A percentile compares a stretch with the other conserved stretches of the same genome.
Evolutionary conservation across 2,329 filamentous ascomycete species (phyloP).

Genomic region (Fusarium sp.): DNA sequence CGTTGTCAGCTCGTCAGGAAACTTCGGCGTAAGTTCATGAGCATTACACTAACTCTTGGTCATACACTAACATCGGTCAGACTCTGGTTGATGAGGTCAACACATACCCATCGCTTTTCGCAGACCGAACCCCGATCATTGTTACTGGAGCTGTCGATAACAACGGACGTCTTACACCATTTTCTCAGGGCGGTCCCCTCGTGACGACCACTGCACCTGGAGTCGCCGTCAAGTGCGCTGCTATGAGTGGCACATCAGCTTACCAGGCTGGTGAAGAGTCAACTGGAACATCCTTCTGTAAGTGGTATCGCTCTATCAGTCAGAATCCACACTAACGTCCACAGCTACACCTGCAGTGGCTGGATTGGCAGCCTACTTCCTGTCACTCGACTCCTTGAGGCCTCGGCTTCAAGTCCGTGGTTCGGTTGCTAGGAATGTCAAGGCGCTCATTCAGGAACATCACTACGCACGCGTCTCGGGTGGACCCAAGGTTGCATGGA

Average conservation of each 20-base stretch:
- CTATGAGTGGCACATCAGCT: neutral
- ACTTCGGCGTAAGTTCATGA: neutral
- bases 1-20: neutral
- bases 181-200: neutral
- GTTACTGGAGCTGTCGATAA: neutral
- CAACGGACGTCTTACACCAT: neutral
- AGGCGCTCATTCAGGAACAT: neutral
- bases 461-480: neutral
- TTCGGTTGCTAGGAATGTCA: neutral
- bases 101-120: neutral
- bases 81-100: neutral
- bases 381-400: neutral
- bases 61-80: neutral
- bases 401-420: neutral
- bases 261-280: neutral
- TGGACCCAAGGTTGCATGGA: neutral
- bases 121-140: neutral
- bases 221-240: neutral
- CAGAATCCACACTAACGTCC: fast-evolving
- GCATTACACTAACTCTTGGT: fast-evolving
- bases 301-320: fast-evolving
- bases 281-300: neutral
- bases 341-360: neutral
- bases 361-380: neutral
- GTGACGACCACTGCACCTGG: neutral